Evolutionary conservation across 176 grass and related monocot species (phyloP).

Genomic region (Musa schizocarpa): DNA sequence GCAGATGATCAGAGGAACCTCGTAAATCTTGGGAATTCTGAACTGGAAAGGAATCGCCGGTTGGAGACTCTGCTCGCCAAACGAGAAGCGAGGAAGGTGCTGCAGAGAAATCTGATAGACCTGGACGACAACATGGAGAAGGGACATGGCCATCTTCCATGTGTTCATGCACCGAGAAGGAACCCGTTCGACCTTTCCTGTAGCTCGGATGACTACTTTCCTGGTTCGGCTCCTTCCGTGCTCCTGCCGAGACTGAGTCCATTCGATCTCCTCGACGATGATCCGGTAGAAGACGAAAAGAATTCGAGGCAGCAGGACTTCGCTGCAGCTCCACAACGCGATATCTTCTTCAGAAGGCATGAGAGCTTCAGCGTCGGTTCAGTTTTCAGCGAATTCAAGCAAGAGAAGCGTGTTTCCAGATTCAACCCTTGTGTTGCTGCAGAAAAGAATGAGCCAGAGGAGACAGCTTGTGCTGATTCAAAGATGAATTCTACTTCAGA

Average conservation of each 20-base stretch:
- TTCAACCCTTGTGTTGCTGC: constrained; percentile 47
- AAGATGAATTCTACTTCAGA: constrained; percentile 25
- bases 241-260: constrained; percentile 52
- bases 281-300: constrained; percentile 34
- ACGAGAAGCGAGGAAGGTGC: constrained; percentile 75
- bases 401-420: constrained; percentile 38
- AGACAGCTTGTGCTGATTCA: constrained; percentile 10
- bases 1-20: constrained; percentile 89
- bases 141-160: constrained; percentile 37
- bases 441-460: constrained; percentile 25
- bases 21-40: constrained; percentile 90
- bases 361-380: constrained; percentile 71
- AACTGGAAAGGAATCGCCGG: constrained; percentile 83
- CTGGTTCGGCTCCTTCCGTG: constrained; percentile 84
- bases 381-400: constrained; percentile 24
- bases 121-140: constrained; percentile 33
- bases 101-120: constrained; percentile 44
- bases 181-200: constrained; percentile 79
- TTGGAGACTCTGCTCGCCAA: constrained; percentile 79
- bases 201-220: constrained; percentile 48
- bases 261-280: constrained; percentile 66
- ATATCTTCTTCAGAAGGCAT: constrained; percentile 57
- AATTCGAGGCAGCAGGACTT: constrained; percentile 30
- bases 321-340: constrained; percentile 31
- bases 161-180: constrained; percentile 50